Percentiles rank a stretch among this genome's conserved stretches.
phyloP scores from a whole-genome alignment of 495 filamentous ascomycete genomes.

The Trichoderma erinaceum region DNA sequence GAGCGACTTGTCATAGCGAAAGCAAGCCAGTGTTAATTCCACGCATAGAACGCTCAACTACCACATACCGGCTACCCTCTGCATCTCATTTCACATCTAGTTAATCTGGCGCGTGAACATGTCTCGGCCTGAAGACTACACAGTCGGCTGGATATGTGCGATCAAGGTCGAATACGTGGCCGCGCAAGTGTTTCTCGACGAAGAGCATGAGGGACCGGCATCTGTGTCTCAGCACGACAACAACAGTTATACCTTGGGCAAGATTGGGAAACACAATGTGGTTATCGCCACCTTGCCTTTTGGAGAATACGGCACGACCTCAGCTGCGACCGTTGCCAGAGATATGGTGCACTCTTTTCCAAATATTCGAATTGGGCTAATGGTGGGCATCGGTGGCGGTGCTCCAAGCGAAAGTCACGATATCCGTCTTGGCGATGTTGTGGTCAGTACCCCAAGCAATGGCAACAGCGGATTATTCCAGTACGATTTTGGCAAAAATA shows the following conservation, averaged over 20 bases:
- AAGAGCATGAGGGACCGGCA: conserved; percentile 28
- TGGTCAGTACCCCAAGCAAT: conserved; percentile 21
- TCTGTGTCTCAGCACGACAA: conserved; percentile 20
- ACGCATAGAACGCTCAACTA: too few relatives aligned
- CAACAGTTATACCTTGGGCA: conserved; percentile 38
- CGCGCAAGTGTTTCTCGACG: conserved; percentile 42
- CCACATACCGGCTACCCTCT: too few relatives aligned
- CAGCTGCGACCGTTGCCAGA: conserved; percentile 27
- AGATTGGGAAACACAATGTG: conserved; percentile 38
- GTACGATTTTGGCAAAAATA: conserved; percentile 28
- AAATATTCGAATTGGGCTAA: conserved; percentile 34
- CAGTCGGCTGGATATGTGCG: conserved; percentile 47
- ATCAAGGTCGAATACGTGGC: conserved; percentile 40
- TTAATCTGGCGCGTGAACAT: too few relatives aligned
- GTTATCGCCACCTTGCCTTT: conserved; percentile 37
- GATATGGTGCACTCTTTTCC: conserved; percentile 37
- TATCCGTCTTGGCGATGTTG: conserved; percentile 30
- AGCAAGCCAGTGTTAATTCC: too few relatives aligned
- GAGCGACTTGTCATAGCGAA: too few relatives aligned
- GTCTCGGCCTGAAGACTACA: conserved; percentile 34
- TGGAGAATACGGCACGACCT: conserved; percentile 34
- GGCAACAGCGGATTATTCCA: conserved; percentile 25
- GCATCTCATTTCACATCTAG: too few relatives aligned
- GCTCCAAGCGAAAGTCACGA: conserved; percentile 29
- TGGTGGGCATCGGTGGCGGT: conserved; percentile 45